Evolutionary conservation across 2,329 filamentous ascomycete species (phyloP).

Genomic region (Exserohilum rostratum): DNA sequence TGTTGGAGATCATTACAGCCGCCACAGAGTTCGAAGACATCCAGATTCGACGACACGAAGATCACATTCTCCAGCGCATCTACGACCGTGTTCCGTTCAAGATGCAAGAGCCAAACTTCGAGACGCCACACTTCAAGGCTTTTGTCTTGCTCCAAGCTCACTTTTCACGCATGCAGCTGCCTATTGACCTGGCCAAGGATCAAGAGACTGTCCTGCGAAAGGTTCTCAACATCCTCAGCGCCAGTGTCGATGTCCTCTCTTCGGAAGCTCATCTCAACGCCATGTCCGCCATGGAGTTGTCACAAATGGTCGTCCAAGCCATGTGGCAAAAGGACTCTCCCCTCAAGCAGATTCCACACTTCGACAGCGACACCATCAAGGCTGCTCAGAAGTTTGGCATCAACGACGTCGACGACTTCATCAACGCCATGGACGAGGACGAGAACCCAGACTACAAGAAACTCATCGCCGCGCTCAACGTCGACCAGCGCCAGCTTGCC

Average conservation of each 20-base stretch:
- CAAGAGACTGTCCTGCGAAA: slow-evolving; percentile 87
- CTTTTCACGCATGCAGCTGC: slow-evolving; percentile 95
- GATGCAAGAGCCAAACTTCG: slow-evolving; percentile 83
- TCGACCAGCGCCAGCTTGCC: slow-evolving; percentile 80
- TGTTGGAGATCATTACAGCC: slow-evolving; percentile 94
- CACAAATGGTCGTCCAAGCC: slow-evolving; percentile 97
- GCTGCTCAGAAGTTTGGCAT: slow-evolving; percentile 80
- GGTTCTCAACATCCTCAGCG: slow-evolving; percentile 84
- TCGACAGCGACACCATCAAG: slow-evolving; percentile 81
- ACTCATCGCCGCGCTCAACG: slow-evolving; percentile 76
- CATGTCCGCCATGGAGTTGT: slow-evolving; percentile 99
- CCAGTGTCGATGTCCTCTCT: slow-evolving; percentile 91
- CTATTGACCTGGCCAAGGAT: slow-evolving; percentile 93
- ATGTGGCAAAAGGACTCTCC: slow-evolving; percentile 99
- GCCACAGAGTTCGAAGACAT: slow-evolving; percentile 96
- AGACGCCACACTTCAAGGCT: slow-evolving; percentile 97
- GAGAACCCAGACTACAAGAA: slow-evolving; percentile 83
- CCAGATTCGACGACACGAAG: slow-evolving; percentile 92
- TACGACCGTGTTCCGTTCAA: slow-evolving; percentile 96
- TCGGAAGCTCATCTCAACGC: slow-evolving; percentile 96
- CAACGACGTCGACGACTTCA: slow-evolving; percentile 96
- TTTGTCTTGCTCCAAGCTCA: slow-evolving; percentile 97
- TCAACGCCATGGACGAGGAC: slow-evolving; percentile 97
- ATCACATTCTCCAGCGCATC: slow-evolving; percentile 83
- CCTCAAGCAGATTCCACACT: slow-evolving; percentile 97